phyloP scores from a whole-genome alignment of 768 basidiomycete species.

The Suillus variegatus region DNA sequence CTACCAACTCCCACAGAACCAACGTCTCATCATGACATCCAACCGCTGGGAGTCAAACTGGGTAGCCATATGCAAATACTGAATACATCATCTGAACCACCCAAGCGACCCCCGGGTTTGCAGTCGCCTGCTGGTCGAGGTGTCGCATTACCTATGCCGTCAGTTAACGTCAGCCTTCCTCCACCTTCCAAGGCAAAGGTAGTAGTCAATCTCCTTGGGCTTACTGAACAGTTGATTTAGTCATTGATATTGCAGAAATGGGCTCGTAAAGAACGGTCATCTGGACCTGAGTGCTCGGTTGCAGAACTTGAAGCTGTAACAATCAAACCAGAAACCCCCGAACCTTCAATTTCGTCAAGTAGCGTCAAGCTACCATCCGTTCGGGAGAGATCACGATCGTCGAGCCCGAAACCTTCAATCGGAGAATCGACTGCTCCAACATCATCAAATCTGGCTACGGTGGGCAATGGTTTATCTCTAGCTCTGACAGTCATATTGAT shows the following conservation, averaged over 20 bases:
- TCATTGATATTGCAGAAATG: background rate
- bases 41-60: background rate
- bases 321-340: background rate
- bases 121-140: background rate
- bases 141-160: too few species aligned
- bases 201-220: background rate
- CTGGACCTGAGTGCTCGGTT: background rate
- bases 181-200: background rate
- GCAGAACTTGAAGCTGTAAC: background rate
- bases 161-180: background rate
- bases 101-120: background rate
- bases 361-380: background rate
- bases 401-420: background rate
- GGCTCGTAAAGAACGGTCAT: background rate
- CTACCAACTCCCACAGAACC: background rate
- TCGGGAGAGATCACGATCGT: background rate
- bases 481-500: background rate
- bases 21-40: background rate
- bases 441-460: background rate
- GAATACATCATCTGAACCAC: background rate
- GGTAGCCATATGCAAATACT: too few species aligned
- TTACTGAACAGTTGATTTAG: too few species aligned
- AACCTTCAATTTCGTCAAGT: background rate
- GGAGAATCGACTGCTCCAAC: background rate
- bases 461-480: background rate